phyloP scores from a whole-genome alignment of 2,329 filamentous ascomycete species.

The Trichoderma sp. region DNA sequence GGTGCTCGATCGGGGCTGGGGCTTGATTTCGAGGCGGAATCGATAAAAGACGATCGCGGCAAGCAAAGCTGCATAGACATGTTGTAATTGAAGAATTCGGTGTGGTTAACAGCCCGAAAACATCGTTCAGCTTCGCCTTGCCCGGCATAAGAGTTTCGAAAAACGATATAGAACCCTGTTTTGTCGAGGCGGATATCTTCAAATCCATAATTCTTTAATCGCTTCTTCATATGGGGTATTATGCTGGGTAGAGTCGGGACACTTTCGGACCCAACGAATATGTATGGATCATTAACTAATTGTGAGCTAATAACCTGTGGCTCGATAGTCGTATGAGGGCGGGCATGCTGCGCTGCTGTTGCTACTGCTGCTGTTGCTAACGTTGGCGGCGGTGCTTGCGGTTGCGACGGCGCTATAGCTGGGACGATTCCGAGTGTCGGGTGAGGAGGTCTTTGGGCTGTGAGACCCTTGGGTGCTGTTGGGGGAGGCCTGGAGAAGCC shows the following conservation, averaged over 20 bases:
- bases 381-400: not conserved
- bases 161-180: constrained; percentile 88
- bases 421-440: constrained; percentile 16
- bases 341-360: constrained; percentile 25
- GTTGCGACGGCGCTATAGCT: constrained; percentile 27
- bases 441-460: constrained; percentile 47
- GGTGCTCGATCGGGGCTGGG: constrained; percentile 33
- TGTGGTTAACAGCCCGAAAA: constrained; percentile 72
- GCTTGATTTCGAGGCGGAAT: constrained; percentile 33
- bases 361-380: constrained; percentile 27
- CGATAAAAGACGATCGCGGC: constrained; percentile 29
- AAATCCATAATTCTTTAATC: constrained; percentile 78
- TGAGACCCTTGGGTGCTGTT: constrained; percentile 82
- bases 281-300: constrained; percentile 77
- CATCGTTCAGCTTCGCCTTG: constrained; percentile 79
- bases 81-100: constrained; percentile 82
- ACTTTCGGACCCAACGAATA: constrained; percentile 82
- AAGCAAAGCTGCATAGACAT: constrained; percentile 81
- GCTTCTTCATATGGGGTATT: constrained; percentile 83
- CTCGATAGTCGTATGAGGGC: constrained; percentile 55
- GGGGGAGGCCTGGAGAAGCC: constrained; percentile 58
- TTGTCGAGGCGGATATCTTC: constrained; percentile 79
- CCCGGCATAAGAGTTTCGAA: constrained; percentile 72
- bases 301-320: constrained; percentile 62
- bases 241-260: constrained; percentile 86